These are phyloP conservation scores for Noccaea caerulescens DNA, from an alignment of 345 rosid species.

Conservation along the genomic window DNA sequence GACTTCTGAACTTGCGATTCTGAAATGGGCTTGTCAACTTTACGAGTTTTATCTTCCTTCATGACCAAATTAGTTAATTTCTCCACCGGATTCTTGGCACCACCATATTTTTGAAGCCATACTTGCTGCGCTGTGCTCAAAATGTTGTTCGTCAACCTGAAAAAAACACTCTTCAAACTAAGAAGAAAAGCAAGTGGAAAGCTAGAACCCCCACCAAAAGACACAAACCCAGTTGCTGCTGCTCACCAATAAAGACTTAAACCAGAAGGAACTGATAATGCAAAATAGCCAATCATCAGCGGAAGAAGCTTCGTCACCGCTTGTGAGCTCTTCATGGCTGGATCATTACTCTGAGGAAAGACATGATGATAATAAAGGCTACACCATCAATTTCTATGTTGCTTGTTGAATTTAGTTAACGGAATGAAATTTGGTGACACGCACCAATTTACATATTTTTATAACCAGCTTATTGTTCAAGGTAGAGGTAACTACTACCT, in stretches of 20 bases:
- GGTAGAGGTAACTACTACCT: conserved; percentile 4
- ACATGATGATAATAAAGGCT: not conserved
- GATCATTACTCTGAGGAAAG: conserved; percentile 71
- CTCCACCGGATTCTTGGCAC: conserved; percentile 62
- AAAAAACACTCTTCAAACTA: conserved; percentile 29
- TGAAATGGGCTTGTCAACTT: conserved; percentile 49
- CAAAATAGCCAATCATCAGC: conserved; percentile 87
- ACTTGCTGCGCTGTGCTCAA: conserved; percentile 88
- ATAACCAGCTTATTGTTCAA: conserved; percentile 7
- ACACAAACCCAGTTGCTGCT: conserved; percentile 24
- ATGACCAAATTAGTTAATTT: conserved; percentile 50
- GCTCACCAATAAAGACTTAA: conserved; percentile 95
- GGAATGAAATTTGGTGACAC: not conserved
- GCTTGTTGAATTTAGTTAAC: conserved; percentile 1
- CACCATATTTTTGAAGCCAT: conserved; percentile 93
- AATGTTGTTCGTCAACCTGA: conserved; percentile 91
- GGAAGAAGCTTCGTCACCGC: conserved; percentile 82
- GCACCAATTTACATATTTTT: not conserved
- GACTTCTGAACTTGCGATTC: conserved; percentile 50
- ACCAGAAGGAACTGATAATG: conserved; percentile 99
- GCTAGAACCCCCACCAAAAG: not conserved
- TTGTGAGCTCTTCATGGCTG: conserved; percentile 89
- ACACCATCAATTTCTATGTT: not conserved
- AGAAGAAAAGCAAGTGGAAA: conserved; percentile 22
- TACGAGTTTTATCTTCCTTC: conserved; percentile 49